Percentiles rank a stretch among this genome's conserved stretches.
Evolutionary conservation across 495 filamentous ascomycete genomes (phyloP).

Genomic region (Usnea hakonensis): DNA sequence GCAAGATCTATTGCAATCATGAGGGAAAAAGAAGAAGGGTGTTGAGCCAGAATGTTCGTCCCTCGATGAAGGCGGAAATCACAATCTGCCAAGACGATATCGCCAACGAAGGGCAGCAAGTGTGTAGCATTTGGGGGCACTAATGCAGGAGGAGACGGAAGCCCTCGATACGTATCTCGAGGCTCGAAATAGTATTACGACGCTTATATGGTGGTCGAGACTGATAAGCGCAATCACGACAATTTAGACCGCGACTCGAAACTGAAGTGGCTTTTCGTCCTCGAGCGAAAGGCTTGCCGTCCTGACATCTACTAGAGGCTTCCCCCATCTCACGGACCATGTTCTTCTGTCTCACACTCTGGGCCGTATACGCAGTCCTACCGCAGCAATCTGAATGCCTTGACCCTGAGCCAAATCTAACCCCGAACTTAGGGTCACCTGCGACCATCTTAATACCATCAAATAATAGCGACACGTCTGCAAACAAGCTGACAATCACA

Average conservation of each 20-base stretch:
- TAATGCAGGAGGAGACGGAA: background rate
- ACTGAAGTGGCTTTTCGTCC: background rate
- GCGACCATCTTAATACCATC: background rate
- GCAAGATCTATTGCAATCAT: background rate
- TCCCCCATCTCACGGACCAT: background rate
- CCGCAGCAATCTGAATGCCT: background rate
- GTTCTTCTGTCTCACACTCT: background rate
- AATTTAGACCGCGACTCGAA: background rate
- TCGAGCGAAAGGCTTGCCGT: background rate
- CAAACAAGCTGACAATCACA: background rate
- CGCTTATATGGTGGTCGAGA: background rate
- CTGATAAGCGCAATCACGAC: background rate
- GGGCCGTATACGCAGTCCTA: background rate
- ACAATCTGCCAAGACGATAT: background rate
- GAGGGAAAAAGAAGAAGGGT: background rate
- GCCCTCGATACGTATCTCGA: background rate
- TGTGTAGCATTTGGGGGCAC: background rate
- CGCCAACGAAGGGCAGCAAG: background rate
- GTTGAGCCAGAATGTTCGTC: background rate
- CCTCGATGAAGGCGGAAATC: background rate
- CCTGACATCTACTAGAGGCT: background rate
- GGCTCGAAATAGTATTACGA: background rate
- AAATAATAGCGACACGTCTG: background rate
- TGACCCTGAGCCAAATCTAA: background rate
- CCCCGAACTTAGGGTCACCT: background rate